A percentile compares a stretch with the other conserved stretches of the same genome.
phyloP scores from a whole-genome alignment of 352 stramenopile genomes.

The Phytophthora citricola region DNA sequence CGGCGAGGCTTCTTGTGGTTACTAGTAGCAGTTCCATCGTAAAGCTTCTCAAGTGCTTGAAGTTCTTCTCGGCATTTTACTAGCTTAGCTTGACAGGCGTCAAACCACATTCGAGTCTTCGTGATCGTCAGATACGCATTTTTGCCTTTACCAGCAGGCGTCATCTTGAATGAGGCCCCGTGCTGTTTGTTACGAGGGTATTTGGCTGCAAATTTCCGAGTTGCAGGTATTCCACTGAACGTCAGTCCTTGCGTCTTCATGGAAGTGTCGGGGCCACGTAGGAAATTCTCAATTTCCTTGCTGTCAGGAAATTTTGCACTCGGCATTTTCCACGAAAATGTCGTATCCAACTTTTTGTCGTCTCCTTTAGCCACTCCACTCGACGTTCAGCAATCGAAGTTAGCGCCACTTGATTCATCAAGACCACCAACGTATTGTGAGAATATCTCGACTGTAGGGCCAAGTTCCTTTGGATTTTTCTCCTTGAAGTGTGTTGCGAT shows the following conservation, averaged over 20 bases:
- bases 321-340: conserved; percentile 1
- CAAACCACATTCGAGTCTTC: neutral
- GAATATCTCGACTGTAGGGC: conserved; percentile 5
- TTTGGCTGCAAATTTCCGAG: neutral
- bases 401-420: neutral
- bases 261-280: neutral
- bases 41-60: neutral
- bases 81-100: neutral
- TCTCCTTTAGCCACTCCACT: conserved; percentile 11
- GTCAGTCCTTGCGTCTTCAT: neutral
- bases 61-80: neutral
- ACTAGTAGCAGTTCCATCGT: neutral
- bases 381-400: neutral
- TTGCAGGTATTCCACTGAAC: neutral
- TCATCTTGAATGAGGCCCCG: conserved; percentile 1
- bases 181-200: neutral
- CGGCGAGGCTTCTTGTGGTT: neutral
- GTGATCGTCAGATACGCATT: neutral
- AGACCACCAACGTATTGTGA: conserved; percentile 1
- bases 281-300: neutral
- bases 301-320: neutral
- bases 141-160: neutral
- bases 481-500: neutral
- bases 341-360: neutral
- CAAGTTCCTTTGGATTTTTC: conserved; percentile 1